Evolutionary conservation across 163 green algal genomes (phyloP).

Genomic region (Scenedesmus sp.): DNA sequence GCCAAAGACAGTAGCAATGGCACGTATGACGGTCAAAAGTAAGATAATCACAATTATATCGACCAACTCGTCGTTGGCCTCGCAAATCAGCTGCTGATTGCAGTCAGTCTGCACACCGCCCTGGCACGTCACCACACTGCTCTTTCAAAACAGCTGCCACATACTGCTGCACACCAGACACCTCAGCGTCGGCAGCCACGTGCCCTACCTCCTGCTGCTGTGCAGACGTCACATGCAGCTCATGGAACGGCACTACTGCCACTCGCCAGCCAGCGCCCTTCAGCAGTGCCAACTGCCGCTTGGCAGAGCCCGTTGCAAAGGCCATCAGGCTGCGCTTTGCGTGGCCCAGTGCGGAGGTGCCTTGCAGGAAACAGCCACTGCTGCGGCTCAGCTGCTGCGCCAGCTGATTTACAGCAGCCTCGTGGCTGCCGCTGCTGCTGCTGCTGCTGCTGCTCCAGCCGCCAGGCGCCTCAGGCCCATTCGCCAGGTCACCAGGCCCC

Average conservation of each 20-base stretch:
- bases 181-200: neutral
- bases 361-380: neutral
- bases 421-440: conserved; percentile 2
- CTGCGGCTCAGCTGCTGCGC: neutral
- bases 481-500: neutral
- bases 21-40: no score
- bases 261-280: neutral
- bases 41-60: no score
- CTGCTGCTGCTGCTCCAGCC: neutral
- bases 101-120: neutral
- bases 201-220: neutral
- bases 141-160: neutral
- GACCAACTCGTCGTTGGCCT: no score
- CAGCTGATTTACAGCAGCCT: conserved; percentile 10
- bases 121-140: neutral
- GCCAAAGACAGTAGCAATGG: no score
- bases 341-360: conserved; percentile 7
- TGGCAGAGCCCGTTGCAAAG: neutral
- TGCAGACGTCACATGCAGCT: neutral
- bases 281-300: conserved; percentile 24
- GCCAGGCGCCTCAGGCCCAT: neutral
- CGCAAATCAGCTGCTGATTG: neutral
- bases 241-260: conserved; percentile 25
- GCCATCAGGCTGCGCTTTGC: conserved; percentile 13
- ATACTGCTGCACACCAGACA: neutral